Evolutionary conservation across 345 rosid genomes (phyloP).

Genomic region (Acer saccharum): DNA sequence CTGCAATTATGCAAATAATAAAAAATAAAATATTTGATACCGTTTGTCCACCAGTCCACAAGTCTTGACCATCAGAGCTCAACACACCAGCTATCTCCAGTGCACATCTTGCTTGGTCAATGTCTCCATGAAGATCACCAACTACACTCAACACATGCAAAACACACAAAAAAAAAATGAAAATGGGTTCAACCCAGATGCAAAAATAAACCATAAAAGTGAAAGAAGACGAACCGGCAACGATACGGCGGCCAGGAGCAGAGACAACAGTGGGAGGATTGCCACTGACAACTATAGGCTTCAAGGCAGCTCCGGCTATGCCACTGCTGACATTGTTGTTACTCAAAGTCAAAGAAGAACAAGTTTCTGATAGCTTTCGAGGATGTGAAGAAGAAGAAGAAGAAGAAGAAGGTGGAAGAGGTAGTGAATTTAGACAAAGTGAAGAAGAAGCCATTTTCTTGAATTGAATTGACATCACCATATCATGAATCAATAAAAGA

Average conservation of each 20-base stretch:
- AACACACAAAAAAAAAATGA: not conserved
- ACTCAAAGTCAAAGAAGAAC: conserved; percentile 26
- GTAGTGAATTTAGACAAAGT: conserved; percentile 58
- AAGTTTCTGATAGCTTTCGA: conserved; percentile 43
- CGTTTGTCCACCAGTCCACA: conserved; percentile 83
- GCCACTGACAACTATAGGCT: conserved; percentile 73
- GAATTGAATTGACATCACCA: conserved; percentile 17
- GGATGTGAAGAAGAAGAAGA: conserved; percentile 49
- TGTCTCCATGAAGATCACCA: conserved; percentile 93
- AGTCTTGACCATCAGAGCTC: conserved; percentile 67
- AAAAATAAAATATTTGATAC: conserved; percentile 27
- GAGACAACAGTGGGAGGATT: conserved; percentile 87
- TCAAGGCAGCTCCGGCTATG: conserved; percentile 32
- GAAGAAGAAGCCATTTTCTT: conserved; percentile 75
- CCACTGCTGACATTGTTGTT: conserved; percentile 15
- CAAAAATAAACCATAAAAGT: not conserved
- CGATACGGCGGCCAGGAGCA: conserved; percentile 88
- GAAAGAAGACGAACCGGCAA: conserved; percentile 58
- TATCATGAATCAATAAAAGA: conserved; percentile 14
- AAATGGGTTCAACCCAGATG: not conserved
- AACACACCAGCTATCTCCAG: conserved; percentile 83
- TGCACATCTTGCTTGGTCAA: conserved; percentile 73
- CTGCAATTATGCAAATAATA: not conserved
- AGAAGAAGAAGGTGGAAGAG: conserved; percentile 47
- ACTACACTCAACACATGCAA: conserved; percentile 35